Evolutionary conservation across 1,139 yeast species (phyloP).

Genomic region (Wickerhamomyces sp.): DNA sequence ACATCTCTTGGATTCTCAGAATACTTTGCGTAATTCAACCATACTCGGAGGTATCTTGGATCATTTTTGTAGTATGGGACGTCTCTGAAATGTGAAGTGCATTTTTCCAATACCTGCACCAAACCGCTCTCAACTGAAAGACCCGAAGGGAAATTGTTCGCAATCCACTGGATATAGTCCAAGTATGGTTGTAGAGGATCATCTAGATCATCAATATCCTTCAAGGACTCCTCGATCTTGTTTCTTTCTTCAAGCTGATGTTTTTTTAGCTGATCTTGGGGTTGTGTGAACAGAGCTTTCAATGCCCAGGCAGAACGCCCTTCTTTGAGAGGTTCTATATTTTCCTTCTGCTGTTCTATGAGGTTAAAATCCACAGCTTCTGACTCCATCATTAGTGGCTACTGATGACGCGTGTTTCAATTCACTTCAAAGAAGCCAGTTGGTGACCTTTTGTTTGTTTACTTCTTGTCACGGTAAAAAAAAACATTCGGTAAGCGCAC

Average conservation of each 20-base stretch:
- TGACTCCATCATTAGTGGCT: neutral
- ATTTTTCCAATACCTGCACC: slow-evolving; percentile 59
- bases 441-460: no score
- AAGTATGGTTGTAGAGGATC: slow-evolving; percentile 77
- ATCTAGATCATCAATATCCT: slow-evolving; percentile 54
- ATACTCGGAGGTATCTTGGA: slow-evolving; percentile 68
- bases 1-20: slow-evolving; percentile 69
- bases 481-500: no score
- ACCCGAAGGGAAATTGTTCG: slow-evolving; percentile 64
- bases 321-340: slow-evolving; percentile 60
- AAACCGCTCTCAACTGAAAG: slow-evolving; percentile 62
- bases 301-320: slow-evolving; percentile 70
- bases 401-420: no score
- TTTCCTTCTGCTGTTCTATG: slow-evolving; percentile 75
- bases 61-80: slow-evolving; percentile 69
- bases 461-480: no score
- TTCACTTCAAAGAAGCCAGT: no score
- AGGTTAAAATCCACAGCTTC: slow-evolving; percentile 37
- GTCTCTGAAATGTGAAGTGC: slow-evolving; percentile 68
- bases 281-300: slow-evolving; percentile 37
- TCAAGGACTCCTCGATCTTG: slow-evolving; percentile 39
- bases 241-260: slow-evolving; percentile 32
- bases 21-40: slow-evolving; percentile 72
- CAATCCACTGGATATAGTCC: slow-evolving; percentile 71
- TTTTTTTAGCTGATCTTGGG: slow-evolving; percentile 27